Percentiles rank a stretch among this genome's conserved stretches.
Evolutionary conservation across 495 filamentous ascomycete genomes (phyloP).

Genomic region (Aspergillus sparsus): DNA sequence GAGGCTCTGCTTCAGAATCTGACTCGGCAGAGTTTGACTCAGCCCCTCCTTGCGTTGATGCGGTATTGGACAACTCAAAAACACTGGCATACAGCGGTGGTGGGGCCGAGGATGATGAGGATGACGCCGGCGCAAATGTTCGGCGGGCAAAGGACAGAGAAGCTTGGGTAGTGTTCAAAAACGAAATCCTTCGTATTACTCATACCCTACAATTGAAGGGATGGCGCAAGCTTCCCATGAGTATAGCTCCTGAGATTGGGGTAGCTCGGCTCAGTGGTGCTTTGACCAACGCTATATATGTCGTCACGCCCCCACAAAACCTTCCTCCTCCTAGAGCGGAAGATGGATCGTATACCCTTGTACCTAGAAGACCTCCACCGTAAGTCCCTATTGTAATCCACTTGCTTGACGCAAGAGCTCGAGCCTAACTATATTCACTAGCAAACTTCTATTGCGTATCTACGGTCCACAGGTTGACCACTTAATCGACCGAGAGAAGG

Average conservation of each 20-base stretch:
- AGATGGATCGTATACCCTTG: constrained; percentile 35
- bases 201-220: constrained; percentile 89
- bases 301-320: constrained; percentile 76
- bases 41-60: constrained; percentile 75
- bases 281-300: constrained; percentile 94
- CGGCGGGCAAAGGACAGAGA: constrained; percentile 64
- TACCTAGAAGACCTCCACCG: constrained; percentile 56
- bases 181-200: constrained; percentile 81
- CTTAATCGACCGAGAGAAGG: constrained; percentile 89
- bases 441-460: constrained; percentile 85
- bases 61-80: constrained; percentile 81
- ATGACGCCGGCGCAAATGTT: constrained; percentile 28
- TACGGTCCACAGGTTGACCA: constrained; percentile 97
- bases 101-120: constrained; percentile 49
- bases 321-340: constrained; percentile 43
- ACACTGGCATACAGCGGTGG: constrained; percentile 74
- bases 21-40: constrained; percentile 73
- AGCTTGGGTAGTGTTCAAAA: constrained; percentile 80
- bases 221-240: constrained; percentile 82
- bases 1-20: constrained; percentile 68
- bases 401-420: neutral
- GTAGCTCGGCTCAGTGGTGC: constrained; percentile 89
- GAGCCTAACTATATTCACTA: constrained; percentile 30
- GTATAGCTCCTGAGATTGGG: constrained; percentile 66
- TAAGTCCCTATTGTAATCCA: constrained; percentile 32